phyloP scores from a whole-genome alignment of 2,329 filamentous ascomycete species.

The Microcyclosporella mali region DNA sequence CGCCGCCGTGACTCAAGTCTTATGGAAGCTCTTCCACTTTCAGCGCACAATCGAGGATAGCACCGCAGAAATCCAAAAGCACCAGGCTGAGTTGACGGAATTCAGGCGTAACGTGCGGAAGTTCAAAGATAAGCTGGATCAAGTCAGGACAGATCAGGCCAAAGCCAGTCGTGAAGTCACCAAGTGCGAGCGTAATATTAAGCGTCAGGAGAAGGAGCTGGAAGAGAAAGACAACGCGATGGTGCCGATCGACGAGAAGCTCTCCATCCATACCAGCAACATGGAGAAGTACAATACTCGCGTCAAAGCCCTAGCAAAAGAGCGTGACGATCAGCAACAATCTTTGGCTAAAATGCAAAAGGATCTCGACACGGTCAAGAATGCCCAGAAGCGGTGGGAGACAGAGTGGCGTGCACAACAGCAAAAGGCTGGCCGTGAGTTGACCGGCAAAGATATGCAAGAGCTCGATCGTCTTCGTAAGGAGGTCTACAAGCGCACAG shows the following conservation, averaged over 20 bases:
- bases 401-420: conserved; percentile 77
- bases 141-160: conserved; percentile 76
- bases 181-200: conserved; percentile 80
- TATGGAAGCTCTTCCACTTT: conserved; percentile 96
- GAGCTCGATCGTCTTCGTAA: conserved; percentile 81
- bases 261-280: conserved; percentile 68
- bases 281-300: conserved; percentile 62
- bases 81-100: conserved; percentile 92
- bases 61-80: conserved; percentile 79
- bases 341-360: conserved; percentile 70
- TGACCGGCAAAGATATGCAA: conserved; percentile 79
- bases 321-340: conserved; percentile 64
- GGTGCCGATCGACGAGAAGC: conserved; percentile 87
- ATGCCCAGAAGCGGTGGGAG: conserved; percentile 83
- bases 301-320: conserved; percentile 65
- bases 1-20: conserved; percentile 83
- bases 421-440: conserved; percentile 76
- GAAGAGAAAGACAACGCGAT: conserved; percentile 80
- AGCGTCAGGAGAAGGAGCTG: conserved; percentile 76
- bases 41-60: conserved; percentile 91
- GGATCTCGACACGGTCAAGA: conserved; percentile 76
- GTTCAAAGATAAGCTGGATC: conserved; percentile 72
- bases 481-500: conserved; percentile 76
- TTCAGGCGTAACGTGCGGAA: conserved; percentile 80
- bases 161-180: conserved; percentile 68